Percentiles rank a stretch among this genome's conserved stretches.
Conservation (phyloP, 345 rosid genomes). For the Acer saccharum region DNA sequence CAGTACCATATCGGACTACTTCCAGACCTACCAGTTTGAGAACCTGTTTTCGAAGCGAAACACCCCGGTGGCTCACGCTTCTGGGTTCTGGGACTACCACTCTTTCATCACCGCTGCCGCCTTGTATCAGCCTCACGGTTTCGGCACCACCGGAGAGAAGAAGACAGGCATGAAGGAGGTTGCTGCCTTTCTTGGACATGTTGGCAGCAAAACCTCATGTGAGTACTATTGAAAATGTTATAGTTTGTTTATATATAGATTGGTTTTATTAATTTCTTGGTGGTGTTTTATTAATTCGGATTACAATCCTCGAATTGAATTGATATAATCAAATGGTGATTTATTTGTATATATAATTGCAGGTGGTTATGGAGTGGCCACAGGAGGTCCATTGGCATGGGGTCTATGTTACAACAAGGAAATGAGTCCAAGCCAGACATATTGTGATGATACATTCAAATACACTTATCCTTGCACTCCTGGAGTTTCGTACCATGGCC, state of each 20-base stretch:
- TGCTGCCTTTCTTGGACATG: slow-evolving; percentile 80
- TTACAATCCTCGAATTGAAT: no score
- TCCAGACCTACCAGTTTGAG: slow-evolving; percentile 79
- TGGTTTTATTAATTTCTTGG: no score
- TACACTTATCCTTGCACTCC: slow-evolving; percentile 76
- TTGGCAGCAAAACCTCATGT: slow-evolving; percentile 86
- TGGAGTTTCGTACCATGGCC: slow-evolving; percentile 79
- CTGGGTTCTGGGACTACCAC: slow-evolving; percentile 74
- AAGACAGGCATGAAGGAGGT: slow-evolving; percentile 59
- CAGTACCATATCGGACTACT: slow-evolving; percentile 65
- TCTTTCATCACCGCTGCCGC: slow-evolving; percentile 76
- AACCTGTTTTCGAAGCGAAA: slow-evolving; percentile 66
- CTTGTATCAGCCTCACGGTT: slow-evolving; percentile 64
- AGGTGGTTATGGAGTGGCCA: slow-evolving; percentile 96
- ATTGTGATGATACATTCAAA: slow-evolving; percentile 76
- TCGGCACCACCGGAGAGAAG: slow-evolving; percentile 70
- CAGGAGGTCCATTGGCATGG: slow-evolving; percentile 92
- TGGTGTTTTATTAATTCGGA: no score
- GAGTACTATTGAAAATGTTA: slow-evolving; percentile 12
- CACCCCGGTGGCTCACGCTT: slow-evolving; percentile 76
- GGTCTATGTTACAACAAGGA: slow-evolving; percentile 90
- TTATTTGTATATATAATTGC: background rate
- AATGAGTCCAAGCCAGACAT: slow-evolving; percentile 73
- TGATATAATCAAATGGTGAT: background rate
- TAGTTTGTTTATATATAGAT: no score